A percentile compares a stretch with the other conserved stretches of the same genome.
These are phyloP conservation scores for Pythium phragmiticola DNA, from an alignment of 352 stramenopile species.

Conservation along the genomic window DNA sequence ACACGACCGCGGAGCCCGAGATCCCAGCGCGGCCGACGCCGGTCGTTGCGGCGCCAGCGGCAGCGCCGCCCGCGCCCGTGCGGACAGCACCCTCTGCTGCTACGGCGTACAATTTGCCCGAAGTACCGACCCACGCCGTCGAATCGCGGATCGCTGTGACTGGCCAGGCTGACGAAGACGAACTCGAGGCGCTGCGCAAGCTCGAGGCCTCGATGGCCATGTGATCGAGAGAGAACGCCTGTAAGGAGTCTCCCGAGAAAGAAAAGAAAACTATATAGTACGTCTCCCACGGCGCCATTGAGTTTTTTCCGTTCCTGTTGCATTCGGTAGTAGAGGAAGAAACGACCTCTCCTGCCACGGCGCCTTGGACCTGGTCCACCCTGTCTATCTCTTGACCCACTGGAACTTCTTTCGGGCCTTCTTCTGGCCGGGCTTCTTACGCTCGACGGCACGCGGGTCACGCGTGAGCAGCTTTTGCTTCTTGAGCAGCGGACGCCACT, in stretches of 20 bases:
- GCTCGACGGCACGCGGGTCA: conserved; percentile 95
- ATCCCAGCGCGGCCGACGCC: conserved; percentile 24
- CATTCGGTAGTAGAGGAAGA: background rate
- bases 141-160: conserved; percentile 79
- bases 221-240: conserved; percentile 17
- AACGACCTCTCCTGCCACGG: too few species aligned
- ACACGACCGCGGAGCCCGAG: conserved; percentile 91
- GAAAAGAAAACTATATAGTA: conserved; percentile 3
- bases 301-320: background rate
- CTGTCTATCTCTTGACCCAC: conserved; percentile 97
- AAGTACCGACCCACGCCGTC: conserved; percentile 72
- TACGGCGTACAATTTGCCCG: conserved; percentile 63
- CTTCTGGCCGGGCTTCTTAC: conserved; percentile 94
- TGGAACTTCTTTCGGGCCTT: conserved; percentile 98
- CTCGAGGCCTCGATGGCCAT: conserved; percentile 84
- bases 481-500: conserved; percentile 91
- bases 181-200: conserved; percentile 80
- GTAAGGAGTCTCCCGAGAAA: background rate
- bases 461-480: conserved; percentile 91
- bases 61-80: conserved; percentile 21
- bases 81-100: conserved; percentile 23
- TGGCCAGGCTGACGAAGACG: conserved; percentile 72
- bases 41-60: conserved; percentile 13
- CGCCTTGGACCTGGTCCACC: background rate
- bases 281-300: background rate